Conservation (phyloP, 768 basidiomycete genomes). For the Hysterangium stoloniferum region DNA sequence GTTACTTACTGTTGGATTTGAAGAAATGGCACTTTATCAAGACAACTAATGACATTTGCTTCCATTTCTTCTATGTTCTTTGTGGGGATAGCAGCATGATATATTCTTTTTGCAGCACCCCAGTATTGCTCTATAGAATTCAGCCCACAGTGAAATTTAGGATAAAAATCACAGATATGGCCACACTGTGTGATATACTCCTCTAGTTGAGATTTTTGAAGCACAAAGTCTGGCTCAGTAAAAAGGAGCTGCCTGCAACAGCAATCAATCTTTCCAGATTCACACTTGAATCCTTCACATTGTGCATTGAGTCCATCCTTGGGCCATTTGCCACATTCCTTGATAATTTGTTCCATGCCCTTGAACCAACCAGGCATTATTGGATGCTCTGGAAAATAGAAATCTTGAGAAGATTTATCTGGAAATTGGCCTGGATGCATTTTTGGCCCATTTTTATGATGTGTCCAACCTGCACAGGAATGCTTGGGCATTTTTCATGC, state of each 20-base stretch:
- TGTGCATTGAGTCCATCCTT: slow-evolving; percentile 5
- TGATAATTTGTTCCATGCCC: slow-evolving; percentile 15
- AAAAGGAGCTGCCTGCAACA: slow-evolving; percentile 31
- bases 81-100: slow-evolving; percentile 21
- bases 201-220: slow-evolving; percentile 28
- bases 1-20: not conserved
- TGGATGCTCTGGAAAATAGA: slow-evolving; percentile 17
- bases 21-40: slow-evolving; percentile 25
- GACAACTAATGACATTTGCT: slow-evolving; percentile 21
- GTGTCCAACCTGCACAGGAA: too few relatives aligned
- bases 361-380: slow-evolving; percentile 18
- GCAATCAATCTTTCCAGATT: slow-evolving; percentile 18
- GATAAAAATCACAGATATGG: slow-evolving; percentile 28
- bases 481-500: slow-evolving; percentile 18
- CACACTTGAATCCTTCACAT: slow-evolving; percentile 27
- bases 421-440: too few relatives aligned
- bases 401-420: not conserved
- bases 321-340: slow-evolving; percentile 10
- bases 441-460: too few relatives aligned
- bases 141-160: slow-evolving; percentile 38
- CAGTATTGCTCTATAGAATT: slow-evolving; percentile 38
- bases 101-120: slow-evolving; percentile 29
- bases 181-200: slow-evolving; percentile 18
- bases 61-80: slow-evolving; percentile 26
- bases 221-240: slow-evolving; percentile 34